These are phyloP conservation scores for Leccinum uliginosum DNA, from an alignment of 768 basidiomycete species.

Conservation along the genomic window DNA sequence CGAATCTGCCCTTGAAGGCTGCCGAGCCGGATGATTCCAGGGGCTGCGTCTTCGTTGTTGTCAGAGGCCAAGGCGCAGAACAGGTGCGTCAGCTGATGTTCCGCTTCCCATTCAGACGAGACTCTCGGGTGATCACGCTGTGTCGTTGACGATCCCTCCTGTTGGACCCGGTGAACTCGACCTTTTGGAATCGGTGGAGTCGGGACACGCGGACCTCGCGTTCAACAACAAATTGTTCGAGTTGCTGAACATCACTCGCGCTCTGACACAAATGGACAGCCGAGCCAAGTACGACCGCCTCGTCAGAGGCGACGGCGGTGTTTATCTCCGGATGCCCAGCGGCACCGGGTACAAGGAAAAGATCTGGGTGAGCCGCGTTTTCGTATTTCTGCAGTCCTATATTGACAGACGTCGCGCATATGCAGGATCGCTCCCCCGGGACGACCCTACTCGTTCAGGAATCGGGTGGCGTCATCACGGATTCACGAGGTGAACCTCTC, in stretches of 20 bases:
- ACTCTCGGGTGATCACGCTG: slow-evolving; percentile 46
- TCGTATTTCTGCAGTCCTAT: too few relatives aligned
- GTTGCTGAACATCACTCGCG: slow-evolving; percentile 58
- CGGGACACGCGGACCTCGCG: slow-evolving; percentile 85
- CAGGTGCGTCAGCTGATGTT: slow-evolving; percentile 40
- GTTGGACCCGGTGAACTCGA: slow-evolving; percentile 45
- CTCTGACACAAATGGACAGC: slow-evolving; percentile 85
- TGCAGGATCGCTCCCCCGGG: slow-evolving; percentile 90
- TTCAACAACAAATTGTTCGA: slow-evolving; percentile 73
- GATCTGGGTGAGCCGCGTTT: slow-evolving; percentile 75
- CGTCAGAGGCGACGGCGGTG: slow-evolving; percentile 79
- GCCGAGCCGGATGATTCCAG: slow-evolving; percentile 51
- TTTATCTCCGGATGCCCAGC: slow-evolving; percentile 77
- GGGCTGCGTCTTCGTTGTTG: slow-evolving; percentile 86
- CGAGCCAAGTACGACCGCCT: slow-evolving; percentile 94
- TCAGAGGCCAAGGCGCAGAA: slow-evolving; percentile 80
- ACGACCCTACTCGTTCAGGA: slow-evolving; percentile 80
- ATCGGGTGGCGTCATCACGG: slow-evolving; percentile 82
- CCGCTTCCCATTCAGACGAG: slow-evolving; percentile 39
- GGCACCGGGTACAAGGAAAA: slow-evolving; percentile 83
- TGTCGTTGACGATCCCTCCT: slow-evolving; percentile 44
- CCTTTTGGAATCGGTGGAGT: slow-evolving; percentile 91
- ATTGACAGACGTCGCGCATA: not conserved
- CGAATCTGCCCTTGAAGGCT: slow-evolving; percentile 71
- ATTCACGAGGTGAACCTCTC: slow-evolving; percentile 73